Base-by-base conservation (phyloP, 2,329 filamentous ascomycete species). In the Neopestalotiopsis clavispora region DNA sequence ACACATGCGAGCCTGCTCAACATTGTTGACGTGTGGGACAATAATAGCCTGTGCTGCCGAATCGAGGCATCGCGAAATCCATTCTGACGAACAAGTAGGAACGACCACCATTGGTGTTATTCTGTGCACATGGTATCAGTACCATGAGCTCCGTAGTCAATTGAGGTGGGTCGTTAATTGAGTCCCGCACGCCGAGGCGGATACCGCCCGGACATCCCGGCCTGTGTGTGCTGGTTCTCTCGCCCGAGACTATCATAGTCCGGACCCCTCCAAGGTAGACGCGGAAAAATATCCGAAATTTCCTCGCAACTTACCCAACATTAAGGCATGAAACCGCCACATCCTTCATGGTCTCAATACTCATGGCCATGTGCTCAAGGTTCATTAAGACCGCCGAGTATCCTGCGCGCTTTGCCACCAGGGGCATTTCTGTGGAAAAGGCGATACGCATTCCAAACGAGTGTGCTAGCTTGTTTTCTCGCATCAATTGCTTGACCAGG, bases 291-390 rank as follows among this genome's bases (percentile, higher is more conserved):
- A 28, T 28, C 23, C 23, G 23, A 28, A 28, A 28, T 28, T 28
- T 28, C 23, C 23, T 28, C 23, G 23, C 45, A 17, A 28, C 68
- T 57, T 38, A 69, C 68, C 68, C 68, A 49, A 69, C 68, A 67
- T 69, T 69, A 12, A 69, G 60, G 38, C 65, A 67, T 1, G 68
- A 69, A 0, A 69, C 68, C 6, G 68, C 65, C 3, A 69, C 65
- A 28, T 69, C 68, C 17, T 67, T 69, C 68, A 69, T 67, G 45
- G 58, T 64, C 49, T 69, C 68, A 13, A 69, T 69, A 49, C 68
- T 67, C 68, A 69, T 69, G 40, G 68, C 65, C 68, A 67, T 69
- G 42, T 69, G 68, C 61, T 69, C 68, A 10, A 69, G 65, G 34
- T 69, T 69, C 68, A 69, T 69, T 20, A 69, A 20, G 14, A 69